Evolutionary conservation across 192 early-diverging fungal genomes (phyloP).

Genomic region (Neocallimastix lanati): DNA sequence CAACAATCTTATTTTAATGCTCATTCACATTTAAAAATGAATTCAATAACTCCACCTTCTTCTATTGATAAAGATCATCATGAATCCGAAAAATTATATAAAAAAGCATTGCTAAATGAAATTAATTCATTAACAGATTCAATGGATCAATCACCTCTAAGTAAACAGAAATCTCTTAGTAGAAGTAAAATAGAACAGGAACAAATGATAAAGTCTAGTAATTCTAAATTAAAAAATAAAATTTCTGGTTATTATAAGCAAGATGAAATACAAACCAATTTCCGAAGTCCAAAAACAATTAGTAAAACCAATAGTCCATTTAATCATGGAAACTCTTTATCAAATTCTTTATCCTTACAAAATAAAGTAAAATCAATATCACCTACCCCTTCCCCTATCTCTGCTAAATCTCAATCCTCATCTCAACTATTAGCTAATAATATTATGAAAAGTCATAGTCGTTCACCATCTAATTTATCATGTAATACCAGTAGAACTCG

Average conservation of each 20-base stretch:
- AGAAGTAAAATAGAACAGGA: not conserved
- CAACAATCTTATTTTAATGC: not conserved
- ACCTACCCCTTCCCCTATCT: not conserved
- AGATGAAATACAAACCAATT: not conserved
- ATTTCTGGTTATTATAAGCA: not conserved
- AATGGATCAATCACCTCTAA: not conserved
- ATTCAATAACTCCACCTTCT: not conserved
- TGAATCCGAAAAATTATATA: not conserved
- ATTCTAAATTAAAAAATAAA: not conserved
- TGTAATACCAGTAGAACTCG: not conserved
- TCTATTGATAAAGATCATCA: not conserved
- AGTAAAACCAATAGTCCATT: not conserved
- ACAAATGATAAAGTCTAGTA: not conserved
- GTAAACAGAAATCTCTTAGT: not conserved
- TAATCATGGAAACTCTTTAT: not conserved
- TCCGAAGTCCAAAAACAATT: not conserved
- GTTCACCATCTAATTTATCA: not conserved
- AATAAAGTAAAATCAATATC: not conserved
- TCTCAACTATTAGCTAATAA: not conserved
- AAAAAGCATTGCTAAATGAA: not conserved
- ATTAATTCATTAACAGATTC: not conserved
- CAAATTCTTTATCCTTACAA: not conserved
- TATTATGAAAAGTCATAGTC: not conserved
- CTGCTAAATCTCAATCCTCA: not conserved
- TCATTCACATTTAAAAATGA: not conserved